Evolutionary conservation across 1,284 basidiomycete genomes (phyloP).

Genomic region (Coriolopsis trogii): DNA sequence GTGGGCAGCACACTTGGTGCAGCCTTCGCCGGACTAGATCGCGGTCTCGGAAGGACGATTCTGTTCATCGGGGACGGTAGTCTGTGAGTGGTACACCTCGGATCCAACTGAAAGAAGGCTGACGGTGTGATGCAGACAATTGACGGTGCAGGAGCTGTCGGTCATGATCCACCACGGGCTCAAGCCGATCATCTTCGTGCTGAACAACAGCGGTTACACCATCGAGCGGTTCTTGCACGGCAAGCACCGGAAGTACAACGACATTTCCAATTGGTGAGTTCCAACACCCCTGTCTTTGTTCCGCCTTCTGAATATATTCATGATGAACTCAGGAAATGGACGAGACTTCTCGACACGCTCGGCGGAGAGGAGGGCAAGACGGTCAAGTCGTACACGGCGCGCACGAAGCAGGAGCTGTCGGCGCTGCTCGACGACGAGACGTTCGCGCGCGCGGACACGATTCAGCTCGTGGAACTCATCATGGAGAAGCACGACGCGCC

Average conservation of each 20-base stretch:
- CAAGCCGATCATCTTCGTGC: constrained; percentile 81
- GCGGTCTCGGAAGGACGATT: constrained; percentile 66
- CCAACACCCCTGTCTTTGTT: neutral
- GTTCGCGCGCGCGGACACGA: constrained; percentile 63
- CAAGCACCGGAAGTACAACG: constrained; percentile 66
- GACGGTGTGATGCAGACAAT: constrained; percentile 47
- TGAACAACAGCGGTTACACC: constrained; percentile 91
- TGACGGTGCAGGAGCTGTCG: constrained; percentile 77
- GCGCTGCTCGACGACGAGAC: constrained; percentile 57
- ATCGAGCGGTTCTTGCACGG: constrained; percentile 87
- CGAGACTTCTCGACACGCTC: constrained; percentile 58
- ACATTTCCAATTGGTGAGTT: constrained; percentile 64
- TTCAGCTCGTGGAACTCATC: constrained; percentile 80
- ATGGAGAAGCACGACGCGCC: constrained; percentile 81
- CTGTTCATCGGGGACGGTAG: constrained; percentile 90
- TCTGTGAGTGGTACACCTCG: constrained; percentile 46
- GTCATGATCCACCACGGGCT: constrained; percentile 74
- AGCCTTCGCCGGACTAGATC: constrained; percentile 77
- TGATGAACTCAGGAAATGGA: constrained; percentile 53
- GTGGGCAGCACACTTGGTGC: constrained; percentile 78
- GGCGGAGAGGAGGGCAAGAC: constrained; percentile 56
- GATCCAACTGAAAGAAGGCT: neutral
- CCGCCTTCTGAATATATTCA: neutral
- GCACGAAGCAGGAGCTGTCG: constrained; percentile 65
- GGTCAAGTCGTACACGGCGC: constrained; percentile 69